phyloP scores from a whole-genome alignment of 495 filamentous ascomycete species.

The Xylaria acuta region DNA sequence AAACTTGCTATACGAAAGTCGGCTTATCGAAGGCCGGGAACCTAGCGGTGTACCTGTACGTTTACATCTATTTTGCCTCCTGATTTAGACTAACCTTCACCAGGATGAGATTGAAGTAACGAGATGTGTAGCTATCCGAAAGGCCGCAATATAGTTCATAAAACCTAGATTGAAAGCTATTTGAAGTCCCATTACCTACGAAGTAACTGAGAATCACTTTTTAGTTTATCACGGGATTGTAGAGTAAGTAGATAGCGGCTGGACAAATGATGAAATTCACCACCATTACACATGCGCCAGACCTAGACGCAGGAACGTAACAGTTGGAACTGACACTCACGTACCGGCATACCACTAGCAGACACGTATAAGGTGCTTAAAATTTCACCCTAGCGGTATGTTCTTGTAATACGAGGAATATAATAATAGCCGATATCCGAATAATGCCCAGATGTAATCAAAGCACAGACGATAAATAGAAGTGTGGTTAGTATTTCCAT shows the following conservation, averaged over 20 bases:
- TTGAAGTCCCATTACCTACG: neutral
- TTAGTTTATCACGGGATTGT: too few species aligned
- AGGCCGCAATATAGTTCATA: neutral
- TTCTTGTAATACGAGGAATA: neutral
- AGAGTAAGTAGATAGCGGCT: too few species aligned
- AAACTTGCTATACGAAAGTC: constrained; percentile 71
- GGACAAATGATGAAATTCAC: too few species aligned
- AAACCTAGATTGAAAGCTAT: neutral
- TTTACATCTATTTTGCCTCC: neutral
- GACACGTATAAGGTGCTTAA: neutral
- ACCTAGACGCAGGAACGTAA: too few species aligned
- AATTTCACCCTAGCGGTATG: neutral
- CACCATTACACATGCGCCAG: too few species aligned
- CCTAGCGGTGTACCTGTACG: constrained; percentile 66
- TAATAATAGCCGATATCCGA: neutral
- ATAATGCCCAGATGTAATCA: neutral
- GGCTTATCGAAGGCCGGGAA: constrained; percentile 69
- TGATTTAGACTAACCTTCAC: constrained; percentile 23
- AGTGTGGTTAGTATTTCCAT: neutral
- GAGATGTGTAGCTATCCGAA: constrained; percentile 57
- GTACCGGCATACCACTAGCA: neutral
- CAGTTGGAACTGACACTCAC: neutral
- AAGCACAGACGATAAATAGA: neutral
- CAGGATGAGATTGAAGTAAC: constrained; percentile 79
- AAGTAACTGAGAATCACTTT: neutral